Conservation (phyloP, 2,329 filamentous ascomycete genomes). For the Trichoderma semiorbis region DNA sequence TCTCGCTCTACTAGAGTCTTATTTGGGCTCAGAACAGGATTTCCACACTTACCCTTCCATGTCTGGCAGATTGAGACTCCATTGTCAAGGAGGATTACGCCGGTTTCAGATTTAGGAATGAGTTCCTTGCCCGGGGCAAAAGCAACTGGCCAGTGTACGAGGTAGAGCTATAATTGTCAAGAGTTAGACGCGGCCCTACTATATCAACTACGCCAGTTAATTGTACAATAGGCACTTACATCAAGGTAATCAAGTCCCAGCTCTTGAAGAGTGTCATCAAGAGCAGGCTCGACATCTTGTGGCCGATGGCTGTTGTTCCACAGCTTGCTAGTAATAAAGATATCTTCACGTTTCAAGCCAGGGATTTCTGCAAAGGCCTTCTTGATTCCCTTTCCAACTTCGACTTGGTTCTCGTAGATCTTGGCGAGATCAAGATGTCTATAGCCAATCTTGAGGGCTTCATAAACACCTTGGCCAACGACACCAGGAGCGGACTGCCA, state of each 20-base stretch:
- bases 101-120: constrained; percentile 41
- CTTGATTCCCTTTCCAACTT: constrained; percentile 55
- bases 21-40: no score
- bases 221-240: constrained; percentile 24
- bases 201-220: neutral
- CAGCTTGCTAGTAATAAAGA: constrained; percentile 55
- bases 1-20: neutral
- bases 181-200: neutral
- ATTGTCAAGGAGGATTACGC: constrained; percentile 40
- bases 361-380: constrained; percentile 43
- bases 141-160: constrained; percentile 62
- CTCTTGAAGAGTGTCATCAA: constrained; percentile 53
- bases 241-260: constrained; percentile 57
- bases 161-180: constrained; percentile 43
- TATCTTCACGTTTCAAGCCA: constrained; percentile 45
- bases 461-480: constrained; percentile 61
- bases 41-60: constrained; percentile 33
- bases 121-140: constrained; percentile 39
- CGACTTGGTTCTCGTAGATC: constrained; percentile 62
- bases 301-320: constrained; percentile 60
- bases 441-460: constrained; percentile 61
- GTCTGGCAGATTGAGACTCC: constrained; percentile 41
- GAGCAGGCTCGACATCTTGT: constrained; percentile 53
- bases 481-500: constrained; percentile 65
- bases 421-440: constrained; percentile 55